A percentile compares a stretch with the other conserved stretches of the same genome.
phyloP scores from a whole-genome alignment of 371 early-diverging fungal genomes.

The Mortierella sp. region DNA sequence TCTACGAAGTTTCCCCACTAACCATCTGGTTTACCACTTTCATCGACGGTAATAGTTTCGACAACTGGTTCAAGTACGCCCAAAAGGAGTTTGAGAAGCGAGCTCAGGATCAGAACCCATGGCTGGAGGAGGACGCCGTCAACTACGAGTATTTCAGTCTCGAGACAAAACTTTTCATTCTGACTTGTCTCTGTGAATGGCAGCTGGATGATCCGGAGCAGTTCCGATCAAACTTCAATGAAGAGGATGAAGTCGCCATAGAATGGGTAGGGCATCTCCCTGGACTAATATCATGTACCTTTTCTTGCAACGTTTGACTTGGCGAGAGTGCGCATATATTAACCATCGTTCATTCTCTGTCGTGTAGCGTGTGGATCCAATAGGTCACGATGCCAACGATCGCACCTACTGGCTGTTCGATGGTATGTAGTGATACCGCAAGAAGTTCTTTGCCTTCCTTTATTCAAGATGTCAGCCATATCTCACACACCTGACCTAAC shows the following conservation, averaged over 20 bases:
- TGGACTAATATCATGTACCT: background rate
- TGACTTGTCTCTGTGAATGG: slow-evolving; percentile 72
- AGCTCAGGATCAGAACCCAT: slow-evolving; percentile 44
- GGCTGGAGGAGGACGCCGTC: slow-evolving; percentile 42
- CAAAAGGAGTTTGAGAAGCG: slow-evolving; percentile 68
- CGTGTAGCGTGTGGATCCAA: slow-evolving; percentile 77
- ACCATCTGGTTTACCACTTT: background rate
- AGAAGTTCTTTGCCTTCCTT: background rate
- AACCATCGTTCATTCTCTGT: background rate
- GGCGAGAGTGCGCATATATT: background rate
- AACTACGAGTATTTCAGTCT: slow-evolving; percentile 63
- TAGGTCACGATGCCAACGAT: slow-evolving; percentile 77
- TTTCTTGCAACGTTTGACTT: background rate
- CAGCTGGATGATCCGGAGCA: slow-evolving; percentile 78
- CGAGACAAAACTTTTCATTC: slow-evolving; percentile 61
- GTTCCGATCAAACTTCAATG: slow-evolving; percentile 68
- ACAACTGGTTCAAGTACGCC: slow-evolving; percentile 72
- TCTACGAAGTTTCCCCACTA: background rate
- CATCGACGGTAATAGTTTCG: slow-evolving; percentile 52
- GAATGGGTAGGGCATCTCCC: slow-evolving; percentile 68
- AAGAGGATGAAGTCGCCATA: slow-evolving; percentile 67
- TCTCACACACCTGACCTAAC: background rate
- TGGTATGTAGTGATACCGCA: slow-evolving; percentile 59
- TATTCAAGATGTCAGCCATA: background rate
- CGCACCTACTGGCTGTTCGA: slow-evolving; percentile 85